Percentiles rank a stretch among this genome's conserved stretches.
Evolutionary conservation across 129 eudicot genomes (phyloP).

Genomic region (Daucus carota): DH1_v3.0 NC_030384.2:48065501-48066000

Average conservation of each 20-base stretch:
- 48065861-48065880: conserved; percentile 6
- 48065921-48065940: background rate
- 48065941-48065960: background rate
- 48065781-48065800: conserved; percentile 78
- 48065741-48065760: background rate
- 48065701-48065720: conserved; percentile 4
- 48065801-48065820: conserved; percentile 90
- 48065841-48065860: conserved; percentile 67
- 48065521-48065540: background rate
- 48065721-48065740: background rate
- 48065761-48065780: background rate
- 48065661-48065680: background rate
- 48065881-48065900: background rate
- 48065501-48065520: background rate
- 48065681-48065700: background rate
- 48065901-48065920: background rate
- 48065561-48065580: background rate
- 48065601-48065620: background rate
- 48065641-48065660: background rate
- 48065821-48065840: conserved; percentile 99
- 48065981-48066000: conserved; percentile 98
- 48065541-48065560: background rate
- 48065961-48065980: conserved; percentile 5
- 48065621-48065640: background rate
- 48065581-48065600: background rate